Conservation (phyloP, 495 filamentous ascomycete genomes). For the Melanomma pulvis-pyrius region DNA sequence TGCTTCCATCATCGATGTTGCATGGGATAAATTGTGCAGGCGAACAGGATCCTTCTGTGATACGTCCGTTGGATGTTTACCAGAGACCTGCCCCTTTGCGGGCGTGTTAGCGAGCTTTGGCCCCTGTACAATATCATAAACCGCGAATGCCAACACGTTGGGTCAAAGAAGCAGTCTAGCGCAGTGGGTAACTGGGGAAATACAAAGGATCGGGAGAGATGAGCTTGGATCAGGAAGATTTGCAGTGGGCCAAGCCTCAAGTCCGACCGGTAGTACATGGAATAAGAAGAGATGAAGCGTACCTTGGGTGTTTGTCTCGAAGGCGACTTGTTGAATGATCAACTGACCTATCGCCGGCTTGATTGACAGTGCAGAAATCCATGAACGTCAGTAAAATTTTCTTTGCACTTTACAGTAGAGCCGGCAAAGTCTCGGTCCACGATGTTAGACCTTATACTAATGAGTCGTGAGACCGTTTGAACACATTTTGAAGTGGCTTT, state of each 20-base stretch:
- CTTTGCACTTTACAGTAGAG: too few species aligned
- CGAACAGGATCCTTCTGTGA: slow-evolving; percentile 18
- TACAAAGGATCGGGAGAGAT: slow-evolving; percentile 3
- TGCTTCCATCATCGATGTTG: slow-evolving; percentile 24
- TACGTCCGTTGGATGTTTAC: slow-evolving; percentile 26
- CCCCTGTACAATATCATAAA: slow-evolving; percentile 6
- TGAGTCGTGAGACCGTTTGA: background rate
- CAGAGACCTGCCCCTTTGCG: slow-evolving; percentile 8
- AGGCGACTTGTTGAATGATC: background rate
- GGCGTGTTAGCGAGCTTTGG: slow-evolving; percentile 7
- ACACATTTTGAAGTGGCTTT: background rate
- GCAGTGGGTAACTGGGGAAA: slow-evolving; percentile 1
- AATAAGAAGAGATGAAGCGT: background rate
- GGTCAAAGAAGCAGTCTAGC: slow-evolving; percentile 4
- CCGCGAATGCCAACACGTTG: slow-evolving; percentile 13
- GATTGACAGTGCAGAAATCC: background rate
- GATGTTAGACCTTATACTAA: background rate
- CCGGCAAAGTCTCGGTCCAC: background rate
- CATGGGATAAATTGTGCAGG: slow-evolving; percentile 35
- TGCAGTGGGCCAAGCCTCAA: slow-evolving; percentile 5
- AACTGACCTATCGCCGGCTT: background rate
- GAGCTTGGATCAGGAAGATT: background rate
- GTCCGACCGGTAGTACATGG: background rate
- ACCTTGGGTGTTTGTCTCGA: background rate
- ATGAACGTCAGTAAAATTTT: too few species aligned